phyloP scores from a whole-genome alignment of 768 basidiomycete species.

The Lentinula guzmanii region DNA sequence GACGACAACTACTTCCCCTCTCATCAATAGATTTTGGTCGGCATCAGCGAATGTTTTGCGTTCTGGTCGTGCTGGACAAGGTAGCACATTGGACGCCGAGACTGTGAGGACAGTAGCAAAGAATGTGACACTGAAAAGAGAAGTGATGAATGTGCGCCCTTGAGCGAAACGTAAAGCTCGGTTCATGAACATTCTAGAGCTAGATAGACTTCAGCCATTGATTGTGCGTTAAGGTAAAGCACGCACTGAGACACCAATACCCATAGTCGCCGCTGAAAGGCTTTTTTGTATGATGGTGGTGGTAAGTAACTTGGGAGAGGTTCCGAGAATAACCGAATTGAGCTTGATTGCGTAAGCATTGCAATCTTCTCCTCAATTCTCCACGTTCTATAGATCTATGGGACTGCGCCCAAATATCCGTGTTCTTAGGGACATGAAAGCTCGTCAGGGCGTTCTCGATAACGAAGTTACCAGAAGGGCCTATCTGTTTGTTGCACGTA shows the following conservation, averaged over 20 bases:
- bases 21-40: slow-evolving; percentile 19
- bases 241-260: slow-evolving; percentile 17
- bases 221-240: slow-evolving; percentile 9
- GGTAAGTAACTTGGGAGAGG: slow-evolving; percentile 4
- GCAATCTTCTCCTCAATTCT: not conserved
- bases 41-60: slow-evolving; percentile 56
- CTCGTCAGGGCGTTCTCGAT: slow-evolving; percentile 60
- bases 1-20: slow-evolving; percentile 28
- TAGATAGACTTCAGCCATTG: slow-evolving; percentile 7
- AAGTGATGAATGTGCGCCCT: slow-evolving; percentile 68
- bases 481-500: slow-evolving; percentile 90
- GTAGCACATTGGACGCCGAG: slow-evolving; percentile 70
- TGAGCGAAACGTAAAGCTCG: slow-evolving; percentile 57
- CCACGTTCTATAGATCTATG: not conserved
- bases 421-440: slow-evolving; percentile 75
- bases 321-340: slow-evolving; percentile 16
- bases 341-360: not conserved
- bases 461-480: slow-evolving; percentile 84
- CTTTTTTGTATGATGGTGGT: not conserved
- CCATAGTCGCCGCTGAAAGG: slow-evolving; percentile 19
- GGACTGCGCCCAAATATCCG: slow-evolving; percentile 28
- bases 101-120: slow-evolving; percentile 75
- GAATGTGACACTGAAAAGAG: slow-evolving; percentile 78
- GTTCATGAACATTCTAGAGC: slow-evolving; percentile 49
- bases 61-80: slow-evolving; percentile 68